Conservation (phyloP, 139 green algal species). For the Limnomonas spitsbergensis region DNA sequence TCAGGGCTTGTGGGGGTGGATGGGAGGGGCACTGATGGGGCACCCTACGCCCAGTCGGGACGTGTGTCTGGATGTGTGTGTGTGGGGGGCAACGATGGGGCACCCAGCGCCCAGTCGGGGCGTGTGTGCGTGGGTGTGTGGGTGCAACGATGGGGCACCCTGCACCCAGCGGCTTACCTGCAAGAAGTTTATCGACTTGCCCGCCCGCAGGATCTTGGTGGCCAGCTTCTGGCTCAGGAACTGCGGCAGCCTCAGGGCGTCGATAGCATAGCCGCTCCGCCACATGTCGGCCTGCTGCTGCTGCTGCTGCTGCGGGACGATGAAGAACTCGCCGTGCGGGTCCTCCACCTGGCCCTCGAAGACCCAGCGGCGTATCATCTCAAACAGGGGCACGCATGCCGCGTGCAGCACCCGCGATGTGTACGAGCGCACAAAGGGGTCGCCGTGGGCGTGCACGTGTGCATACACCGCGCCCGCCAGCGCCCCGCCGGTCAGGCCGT, state of each 20-base stretch:
- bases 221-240: conserved; percentile 62
- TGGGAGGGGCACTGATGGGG: no score
- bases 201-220: conserved; percentile 70
- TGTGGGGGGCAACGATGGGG: no score
- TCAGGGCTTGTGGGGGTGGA: no score
- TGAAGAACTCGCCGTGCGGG: conserved; percentile 79
- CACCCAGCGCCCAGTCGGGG: no score
- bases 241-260: conserved; percentile 52
- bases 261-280: conserved; percentile 58
- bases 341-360: conserved; percentile 80
- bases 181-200: conserved; percentile 93
- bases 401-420: conserved; percentile 13
- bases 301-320: conserved; percentile 32
- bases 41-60: no score
- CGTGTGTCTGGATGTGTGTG: no score
- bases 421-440: conserved; percentile 54
- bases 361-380: conserved; percentile 81
- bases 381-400: conserved; percentile 78
- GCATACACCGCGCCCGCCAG: conserved; percentile 67
- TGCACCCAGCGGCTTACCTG: no score
- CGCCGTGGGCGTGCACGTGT: conserved; percentile 66
- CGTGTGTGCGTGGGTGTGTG: no score
- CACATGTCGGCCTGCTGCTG: conserved; percentile 48
- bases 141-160: no score
- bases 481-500: conserved; percentile 54